Base-by-base conservation (phyloP, 495 filamentous ascomycete species). In the Aspergillus biplanus region DNA sequence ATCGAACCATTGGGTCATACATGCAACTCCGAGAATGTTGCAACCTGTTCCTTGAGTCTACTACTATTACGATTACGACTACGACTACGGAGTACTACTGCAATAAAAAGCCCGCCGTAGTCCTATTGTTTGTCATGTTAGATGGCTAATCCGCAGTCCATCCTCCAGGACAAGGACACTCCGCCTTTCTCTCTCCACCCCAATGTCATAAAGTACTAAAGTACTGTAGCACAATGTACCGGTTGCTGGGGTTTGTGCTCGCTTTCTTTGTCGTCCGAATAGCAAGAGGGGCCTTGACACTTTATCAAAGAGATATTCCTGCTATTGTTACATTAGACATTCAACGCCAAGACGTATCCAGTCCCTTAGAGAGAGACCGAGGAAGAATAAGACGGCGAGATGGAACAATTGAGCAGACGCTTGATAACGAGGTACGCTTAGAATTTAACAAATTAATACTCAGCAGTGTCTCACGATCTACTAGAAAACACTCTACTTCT, bases 401-500 rank as follows among this genome's bases (percentile, higher is more conserved):
- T 32, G 61, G 68, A 46, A 74, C 72, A 47, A 67, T 82, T 31
- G 67, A 59, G 21, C 71, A 77, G 44, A 53, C 61, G 8, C 65
- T 83, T 52, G 71, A 78, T 47, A 83, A 83, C 61, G 77, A 81
- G 71, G 75, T 81, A 66, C 56, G 69, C 34, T 42, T 32, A 7
- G 13, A 9, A 18, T 12, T 15, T 33, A 12, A 7, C 7, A 3
- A 4, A 33, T 21, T 39, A n/a, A 59, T 48, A 48, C 32, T 15
- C 39, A 42, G 3, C 49, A 8, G 12, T 59, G 37, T 42, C 31
- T 56, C 27, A 56, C 13, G 48, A 5, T 34, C 21, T 5, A 2
- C 32, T 61, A 80, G 78, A 66, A 79, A 71, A 75, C 71, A 0
- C 76, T 91, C 15, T 95, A 95, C 69, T 89, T 86, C 69, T 83